Evolutionary conservation across 1,139 yeast species (phyloP).

Genomic region (Geotrichum aggregatum): DNA sequence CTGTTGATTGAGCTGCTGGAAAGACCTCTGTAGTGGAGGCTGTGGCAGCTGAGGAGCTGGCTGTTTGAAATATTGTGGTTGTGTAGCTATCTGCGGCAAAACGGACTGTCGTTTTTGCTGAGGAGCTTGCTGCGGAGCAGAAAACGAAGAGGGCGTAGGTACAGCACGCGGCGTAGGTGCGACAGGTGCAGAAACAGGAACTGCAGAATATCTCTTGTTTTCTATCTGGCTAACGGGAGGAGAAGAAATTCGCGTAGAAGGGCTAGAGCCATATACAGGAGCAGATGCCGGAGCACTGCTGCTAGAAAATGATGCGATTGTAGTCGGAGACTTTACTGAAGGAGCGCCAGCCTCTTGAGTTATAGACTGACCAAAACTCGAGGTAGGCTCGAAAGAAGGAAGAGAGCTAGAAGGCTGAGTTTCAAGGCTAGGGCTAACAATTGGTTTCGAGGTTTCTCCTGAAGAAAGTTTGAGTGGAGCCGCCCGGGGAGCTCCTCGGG

Average conservation of each 20-base stretch:
- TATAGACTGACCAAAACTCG: conserved; percentile 63
- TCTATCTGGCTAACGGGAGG: not conserved
- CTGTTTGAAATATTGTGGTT: not conserved
- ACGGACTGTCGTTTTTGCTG: not conserved
- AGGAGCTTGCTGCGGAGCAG: conserved; percentile 18
- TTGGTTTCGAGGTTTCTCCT: no score
- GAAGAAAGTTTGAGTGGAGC: conserved; percentile 15
- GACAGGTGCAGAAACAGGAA: conserved; percentile 9
- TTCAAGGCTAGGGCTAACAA: no score
- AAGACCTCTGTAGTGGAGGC: not conserved
- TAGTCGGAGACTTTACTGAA: not conserved
- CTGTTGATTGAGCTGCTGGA: not conserved
- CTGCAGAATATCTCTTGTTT: not conserved
- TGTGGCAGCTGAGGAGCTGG: not conserved
- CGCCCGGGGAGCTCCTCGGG: conserved; percentile 22
- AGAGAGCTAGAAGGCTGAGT: conserved; percentile 38
- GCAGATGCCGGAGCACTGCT: not conserved
- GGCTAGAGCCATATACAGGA: no score
- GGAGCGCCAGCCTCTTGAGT: conserved; percentile 29
- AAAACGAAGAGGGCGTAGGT: conserved; percentile 14
- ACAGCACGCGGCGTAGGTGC: conserved; percentile 18
- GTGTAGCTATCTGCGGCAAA: not conserved
- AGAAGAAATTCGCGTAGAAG: not conserved
- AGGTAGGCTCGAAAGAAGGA: conserved; percentile 54
- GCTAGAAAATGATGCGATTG: not conserved